Evolutionary conservation across 23 red algal species (phyloP), one percentile per base, ranked within the genome.

Genomic region (Gracilaria domingensis): DNA sequence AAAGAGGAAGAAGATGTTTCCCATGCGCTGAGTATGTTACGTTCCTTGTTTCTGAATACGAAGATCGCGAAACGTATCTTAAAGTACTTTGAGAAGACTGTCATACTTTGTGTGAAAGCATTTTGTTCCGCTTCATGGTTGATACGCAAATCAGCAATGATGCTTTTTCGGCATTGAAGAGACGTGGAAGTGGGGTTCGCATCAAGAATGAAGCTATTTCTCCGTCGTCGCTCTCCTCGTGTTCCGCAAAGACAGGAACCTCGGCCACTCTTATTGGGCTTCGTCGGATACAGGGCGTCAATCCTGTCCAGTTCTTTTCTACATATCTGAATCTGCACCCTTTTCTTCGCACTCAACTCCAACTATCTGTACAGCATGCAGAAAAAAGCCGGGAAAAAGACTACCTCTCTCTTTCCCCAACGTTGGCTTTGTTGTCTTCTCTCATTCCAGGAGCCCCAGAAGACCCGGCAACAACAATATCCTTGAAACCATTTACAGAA

Each of bases 111-210:
- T 75, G 73, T 88, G 20, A 55, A 88, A 24, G 67, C 72, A 20
- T 88, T 88, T 34, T 75, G 85, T 35, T 88, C 85, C 37, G 72
- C 85, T 61, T 88, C 85, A 60, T 88, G 85, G 85, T 33, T 88
- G 16, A 88, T 88, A 35, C 48, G 85, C 18, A 88, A 88, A 40
- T 88, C 85, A 8, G 69, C 85, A 34, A 24, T 88, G 65, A 88
- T 88, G 85, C 58, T 88, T 14, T 77, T 0, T 62, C 85, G 28
- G 85, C 85, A 29, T 23, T 88, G 28, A 69, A 79, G 23, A 39
- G 85, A 54, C 85, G 85, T 16, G 85, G 85, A 21, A 58, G 78
- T 24, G 85, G 85, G 20, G 85, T 88, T n/a, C 48, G 20, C 32
- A 16, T 14, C 33, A 71, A 88, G n/a, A 49, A 51, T 35, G 66